Conservation (phyloP, 164 flowering plant species). For the Liriodendron chinense region DNA sequence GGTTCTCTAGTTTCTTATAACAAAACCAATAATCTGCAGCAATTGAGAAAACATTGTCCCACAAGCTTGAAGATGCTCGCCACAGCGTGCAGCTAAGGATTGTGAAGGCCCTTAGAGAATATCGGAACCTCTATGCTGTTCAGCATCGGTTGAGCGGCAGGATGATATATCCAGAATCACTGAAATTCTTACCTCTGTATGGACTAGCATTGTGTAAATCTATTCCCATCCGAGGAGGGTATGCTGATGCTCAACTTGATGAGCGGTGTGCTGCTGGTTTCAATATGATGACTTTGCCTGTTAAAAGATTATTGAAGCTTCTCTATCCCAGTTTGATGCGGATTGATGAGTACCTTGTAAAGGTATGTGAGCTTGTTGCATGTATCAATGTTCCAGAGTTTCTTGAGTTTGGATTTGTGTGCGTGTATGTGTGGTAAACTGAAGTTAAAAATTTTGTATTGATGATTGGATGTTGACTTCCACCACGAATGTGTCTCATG, state of each 20-base stretch:
- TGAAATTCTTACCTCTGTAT: conserved; percentile 70
- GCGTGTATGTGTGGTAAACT: neutral
- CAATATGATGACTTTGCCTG: conserved; percentile 87
- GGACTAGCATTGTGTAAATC: conserved; percentile 82
- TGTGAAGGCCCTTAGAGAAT: conserved; percentile 87
- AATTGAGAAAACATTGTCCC: conserved; percentile 79
- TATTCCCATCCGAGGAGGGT: conserved; percentile 78
- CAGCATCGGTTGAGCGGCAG: conserved; percentile 89
- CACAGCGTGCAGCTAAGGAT: conserved; percentile 56
- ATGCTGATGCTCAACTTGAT: conserved; percentile 86
- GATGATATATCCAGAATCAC: conserved; percentile 91
- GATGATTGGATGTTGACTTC: neutral
- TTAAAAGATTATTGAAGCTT: conserved; percentile 68
- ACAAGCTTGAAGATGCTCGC: conserved; percentile 92
- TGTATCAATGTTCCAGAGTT: neutral
- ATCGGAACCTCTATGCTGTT: conserved; percentile 88
- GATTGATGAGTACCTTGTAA: conserved; percentile 69
- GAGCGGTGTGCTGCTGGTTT: conserved; percentile 92
- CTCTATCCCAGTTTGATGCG: conserved; percentile 82
- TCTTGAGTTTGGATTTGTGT: neutral
- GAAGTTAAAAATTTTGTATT: neutral
- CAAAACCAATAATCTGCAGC: conserved; percentile 45
- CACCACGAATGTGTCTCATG: neutral
- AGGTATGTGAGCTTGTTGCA: conserved; percentile 36
- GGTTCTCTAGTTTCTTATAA: neutral